phyloP scores from a whole-genome alignment of 495 filamentous ascomycete genomes.

The Symbiotaphrina buchneri region DNA sequence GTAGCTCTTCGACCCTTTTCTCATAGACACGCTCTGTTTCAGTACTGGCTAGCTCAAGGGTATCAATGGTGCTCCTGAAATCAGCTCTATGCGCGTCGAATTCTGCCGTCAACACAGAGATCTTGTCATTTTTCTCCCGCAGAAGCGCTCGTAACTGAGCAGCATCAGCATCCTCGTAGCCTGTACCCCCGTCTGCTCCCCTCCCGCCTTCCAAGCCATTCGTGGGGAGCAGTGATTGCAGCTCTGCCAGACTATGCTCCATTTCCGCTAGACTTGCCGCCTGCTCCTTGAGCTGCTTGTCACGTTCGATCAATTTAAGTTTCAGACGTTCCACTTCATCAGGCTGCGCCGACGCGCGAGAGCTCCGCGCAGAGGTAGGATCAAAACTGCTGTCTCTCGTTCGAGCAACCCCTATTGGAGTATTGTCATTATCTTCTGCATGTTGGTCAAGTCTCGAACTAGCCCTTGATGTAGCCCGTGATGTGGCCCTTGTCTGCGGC shows the following conservation, averaged over 20 bases:
- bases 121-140: conserved; percentile 92
- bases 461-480: conserved; percentile 16
- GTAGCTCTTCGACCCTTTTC: conserved; percentile 70
- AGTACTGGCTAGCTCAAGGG: conserved; percentile 82
- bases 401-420: conserved; percentile 27
- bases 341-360: conserved; percentile 1
- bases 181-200: conserved; percentile 15
- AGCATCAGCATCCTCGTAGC: conserved; percentile 59
- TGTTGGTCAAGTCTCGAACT: conserved; percentile 13
- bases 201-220: conserved; percentile 11
- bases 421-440: conserved; percentile 24
- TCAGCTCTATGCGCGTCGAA: conserved; percentile 92
- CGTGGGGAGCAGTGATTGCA: conserved; percentile 40
- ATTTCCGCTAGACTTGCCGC: conserved; percentile 60
- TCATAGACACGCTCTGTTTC: conserved; percentile 98
- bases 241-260: conserved; percentile 53
- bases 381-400: conserved; percentile 18
- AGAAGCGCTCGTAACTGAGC: conserved; percentile 57
- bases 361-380: conserved; percentile 22
- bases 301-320: conserved; percentile 57
- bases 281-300: conserved; percentile 74
- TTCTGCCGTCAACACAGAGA: conserved; percentile 72
- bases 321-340: conserved; percentile 44
- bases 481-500: conserved; percentile 8
- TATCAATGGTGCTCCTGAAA: conserved; percentile 91